Percentiles rank a stretch among this genome's conserved stretches.
Conservation (phyloP, 1,139 yeast species). For the Taphrina wiesneri region DNA sequence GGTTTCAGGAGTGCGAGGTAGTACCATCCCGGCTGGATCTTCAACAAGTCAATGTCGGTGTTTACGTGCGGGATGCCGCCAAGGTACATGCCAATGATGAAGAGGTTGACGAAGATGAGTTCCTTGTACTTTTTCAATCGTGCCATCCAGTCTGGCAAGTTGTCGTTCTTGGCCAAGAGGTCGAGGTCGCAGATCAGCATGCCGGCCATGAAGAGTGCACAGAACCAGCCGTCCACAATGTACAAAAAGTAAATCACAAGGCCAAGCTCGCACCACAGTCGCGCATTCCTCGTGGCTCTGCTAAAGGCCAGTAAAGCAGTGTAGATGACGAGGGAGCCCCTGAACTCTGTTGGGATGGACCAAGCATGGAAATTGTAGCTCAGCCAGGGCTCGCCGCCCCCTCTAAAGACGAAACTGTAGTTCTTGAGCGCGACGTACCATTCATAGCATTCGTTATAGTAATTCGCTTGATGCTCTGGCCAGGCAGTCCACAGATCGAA, state of each 20-base stretch:
- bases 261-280: conserved; percentile 15
- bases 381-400: conserved; percentile 27
- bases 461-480: conserved; percentile 23
- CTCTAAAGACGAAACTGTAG: conserved; percentile 20
- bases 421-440: conserved; percentile 27
- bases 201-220: conserved; percentile 18
- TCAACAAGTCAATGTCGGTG: conserved; percentile 8
- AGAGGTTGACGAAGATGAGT: conserved; percentile 8
- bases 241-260: conserved; percentile 18
- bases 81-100: conserved; percentile 21
- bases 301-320: conserved; percentile 15
- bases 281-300: conserved; percentile 6
- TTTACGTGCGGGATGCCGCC: conserved; percentile 25
- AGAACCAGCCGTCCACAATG: conserved; percentile 33
- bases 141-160: background rate
- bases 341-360: conserved; percentile 28
- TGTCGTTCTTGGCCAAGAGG: conserved; percentile 3
- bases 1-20: conserved; percentile 24
- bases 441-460: conserved; percentile 1
- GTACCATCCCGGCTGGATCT: conserved; percentile 28
- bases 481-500: conserved; percentile 27
- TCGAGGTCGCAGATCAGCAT: conserved; percentile 29
- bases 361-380: conserved; percentile 31
- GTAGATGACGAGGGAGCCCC: conserved; percentile 29
- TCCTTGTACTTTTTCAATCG: background rate